Evolutionary conservation across 2,329 filamentous ascomycete genomes (phyloP), one percentile per base, ranked within the genome.

Genomic region (Macrophomina tecta): DNA sequence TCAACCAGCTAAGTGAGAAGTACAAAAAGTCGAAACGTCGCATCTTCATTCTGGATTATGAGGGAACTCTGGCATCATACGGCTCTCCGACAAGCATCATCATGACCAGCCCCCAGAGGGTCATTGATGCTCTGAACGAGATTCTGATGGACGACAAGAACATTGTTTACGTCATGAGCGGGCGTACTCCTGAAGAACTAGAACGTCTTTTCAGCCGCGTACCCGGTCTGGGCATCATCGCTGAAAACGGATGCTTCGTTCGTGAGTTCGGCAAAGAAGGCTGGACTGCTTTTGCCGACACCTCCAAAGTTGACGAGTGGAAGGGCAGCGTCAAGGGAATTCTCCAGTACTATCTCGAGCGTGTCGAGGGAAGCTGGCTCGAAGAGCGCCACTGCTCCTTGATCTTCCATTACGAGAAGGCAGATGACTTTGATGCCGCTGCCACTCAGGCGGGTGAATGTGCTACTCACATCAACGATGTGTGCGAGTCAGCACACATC

Each of bases 381-480:
- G 93, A 97, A 78, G 91, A 96, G 75, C 90, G 93, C n/a, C 91
- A 94, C 72, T 97, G 93, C 82, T 95, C 92, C 46, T 83, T 97
- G 30, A 88, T 97, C 67, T 97, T 97, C 83, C 92, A 97, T 79
- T 96, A 95, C 81, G 91, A 91, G 76, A 89, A 89, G 64, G 90
- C 91, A 1, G 91, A 93, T 65, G 92, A 97, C 75, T 87, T 87
- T 67, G 88, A 90, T 62, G 86, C 87, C 30, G 94, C 94, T 0
- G 85, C 87, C 67, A 89, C 93, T 23, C 91, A 94, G 73, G 94
- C 93, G 0, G 91, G 90, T 23, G 94, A 98, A 76, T 97, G 93
- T 74, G 93, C 93, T 0, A 94, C 92, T 69, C 94, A 97, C 73
- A 95, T 98, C 83, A 98, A 98, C 75, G 94, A 97, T 75, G 91